Evolutionary conservation across 2,329 filamentous ascomycete species (phyloP).

Genomic region (Knufia fluminis): DNA sequence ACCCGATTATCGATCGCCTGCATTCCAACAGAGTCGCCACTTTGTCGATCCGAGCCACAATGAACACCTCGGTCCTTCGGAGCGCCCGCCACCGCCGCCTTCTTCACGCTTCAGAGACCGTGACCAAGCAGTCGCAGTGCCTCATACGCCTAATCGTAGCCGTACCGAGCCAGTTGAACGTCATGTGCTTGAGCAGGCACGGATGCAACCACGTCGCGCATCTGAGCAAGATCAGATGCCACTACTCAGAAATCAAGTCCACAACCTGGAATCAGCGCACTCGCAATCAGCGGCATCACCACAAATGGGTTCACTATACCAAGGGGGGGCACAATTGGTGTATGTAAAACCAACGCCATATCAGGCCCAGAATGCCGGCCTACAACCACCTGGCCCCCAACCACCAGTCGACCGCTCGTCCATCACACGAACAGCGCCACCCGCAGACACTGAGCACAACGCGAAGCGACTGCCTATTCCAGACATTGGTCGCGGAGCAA

Average conservation of each 20-base stretch:
- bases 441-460: not conserved
- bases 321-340: not conserved
- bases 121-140: not conserved
- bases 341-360: not conserved
- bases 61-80: not conserved
- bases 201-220: not conserved
- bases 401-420: not conserved
- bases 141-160: not conserved
- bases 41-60: slow-evolving; percentile 3
- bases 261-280: no score
- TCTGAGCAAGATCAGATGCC: slow-evolving; percentile 1
- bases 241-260: not conserved
- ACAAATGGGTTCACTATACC: not conserved
- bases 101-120: not conserved
- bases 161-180: not conserved
- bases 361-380: not conserved
- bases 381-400: not conserved
- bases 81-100: not conserved
- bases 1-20: slow-evolving; percentile 4
- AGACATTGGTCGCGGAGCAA: not conserved
- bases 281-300: not conserved
- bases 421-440: not conserved
- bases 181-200: not conserved
- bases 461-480: not conserved
- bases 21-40: slow-evolving; percentile 3